These are phyloP conservation scores for Cladophialophora chaetospira DNA, from an alignment of 2,329 filamentous ascomycete genomes.

Conservation along the genomic window DNA sequence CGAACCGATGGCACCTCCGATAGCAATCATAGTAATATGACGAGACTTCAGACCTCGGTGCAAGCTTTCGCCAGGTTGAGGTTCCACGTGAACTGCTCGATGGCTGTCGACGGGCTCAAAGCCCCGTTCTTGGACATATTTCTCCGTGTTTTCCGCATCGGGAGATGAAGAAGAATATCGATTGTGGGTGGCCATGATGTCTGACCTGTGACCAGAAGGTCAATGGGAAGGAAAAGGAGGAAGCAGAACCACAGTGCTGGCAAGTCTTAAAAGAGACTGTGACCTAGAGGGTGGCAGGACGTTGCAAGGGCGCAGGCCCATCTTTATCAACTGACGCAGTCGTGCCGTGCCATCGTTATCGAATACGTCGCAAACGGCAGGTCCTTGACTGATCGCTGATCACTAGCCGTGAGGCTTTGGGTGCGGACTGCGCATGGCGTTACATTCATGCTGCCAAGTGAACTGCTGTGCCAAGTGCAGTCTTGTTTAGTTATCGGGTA, in stretches of 20 bases:
- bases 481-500: neutral
- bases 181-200: constrained; percentile 9
- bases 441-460: constrained; percentile 9
- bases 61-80: constrained; percentile 31
- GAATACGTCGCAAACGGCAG: neutral
- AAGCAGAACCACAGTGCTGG: neutral
- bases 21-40: constrained; percentile 48
- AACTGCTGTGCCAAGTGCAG: constrained; percentile 15
- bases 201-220: neutral
- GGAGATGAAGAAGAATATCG: constrained; percentile 12
- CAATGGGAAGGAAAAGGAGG: neutral
- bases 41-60: constrained; percentile 46
- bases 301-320: no score
- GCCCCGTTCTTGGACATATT: constrained; percentile 1
- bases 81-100: constrained; percentile 6
- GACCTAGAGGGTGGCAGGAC: no score
- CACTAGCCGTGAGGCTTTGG: neutral
- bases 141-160: constrained; percentile 12
- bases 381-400: neutral
- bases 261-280: no score
- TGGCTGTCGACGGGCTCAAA: constrained; percentile 8
- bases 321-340: no score
- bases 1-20: constrained; percentile 46
- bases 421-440: constrained; percentile 10
- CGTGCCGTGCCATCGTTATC: no score